A percentile compares a stretch with the other conserved stretches of the same genome.
These are phyloP conservation scores for Lenzites betulinus DNA, from an alignment of 768 basidiomycete species.

Conservation along the genomic window DNA sequence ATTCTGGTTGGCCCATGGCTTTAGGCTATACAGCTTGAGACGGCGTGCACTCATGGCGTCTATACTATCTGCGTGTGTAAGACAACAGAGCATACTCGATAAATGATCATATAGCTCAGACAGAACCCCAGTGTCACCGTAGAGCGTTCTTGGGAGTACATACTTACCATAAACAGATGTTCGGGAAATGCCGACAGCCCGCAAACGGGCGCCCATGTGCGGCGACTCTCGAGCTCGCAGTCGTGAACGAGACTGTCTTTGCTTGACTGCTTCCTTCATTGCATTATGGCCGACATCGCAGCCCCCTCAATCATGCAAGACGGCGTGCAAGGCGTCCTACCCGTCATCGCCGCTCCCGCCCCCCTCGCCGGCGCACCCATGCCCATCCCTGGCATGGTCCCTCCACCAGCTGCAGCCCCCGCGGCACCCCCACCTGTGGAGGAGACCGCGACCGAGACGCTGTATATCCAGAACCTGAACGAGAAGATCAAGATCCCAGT, in stretches of 20 bases:
- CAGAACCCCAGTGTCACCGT: no score
- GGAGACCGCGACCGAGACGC: conserved; percentile 73
- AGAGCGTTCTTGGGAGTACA: no score
- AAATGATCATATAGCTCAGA: no score
- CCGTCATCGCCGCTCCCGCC: conserved; percentile 25
- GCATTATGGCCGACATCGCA: conserved; percentile 41
- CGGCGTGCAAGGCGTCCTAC: conserved; percentile 28
- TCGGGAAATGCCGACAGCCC: neutral
- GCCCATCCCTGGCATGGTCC: conserved; percentile 16
- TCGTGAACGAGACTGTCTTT: neutral
- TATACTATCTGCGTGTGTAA: no score
- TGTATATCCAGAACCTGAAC: conserved; percentile 96
- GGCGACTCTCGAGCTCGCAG: neutral
- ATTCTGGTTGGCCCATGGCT: no score
- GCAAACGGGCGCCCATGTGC: neutral
- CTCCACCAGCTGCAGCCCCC: conserved; percentile 18
- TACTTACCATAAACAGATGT: neutral
- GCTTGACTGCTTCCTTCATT: neutral
- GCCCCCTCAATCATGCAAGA: conserved; percentile 33
- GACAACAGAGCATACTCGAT: no score
- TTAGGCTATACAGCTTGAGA: no score
- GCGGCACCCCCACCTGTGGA: conserved; percentile 23
- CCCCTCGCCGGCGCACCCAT: conserved; percentile 22
- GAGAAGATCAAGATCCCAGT: conserved; percentile 94
- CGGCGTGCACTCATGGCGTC: no score